Conservation (phyloP, 164 flowering plant species). For the Saururus chinensis region DNA sequence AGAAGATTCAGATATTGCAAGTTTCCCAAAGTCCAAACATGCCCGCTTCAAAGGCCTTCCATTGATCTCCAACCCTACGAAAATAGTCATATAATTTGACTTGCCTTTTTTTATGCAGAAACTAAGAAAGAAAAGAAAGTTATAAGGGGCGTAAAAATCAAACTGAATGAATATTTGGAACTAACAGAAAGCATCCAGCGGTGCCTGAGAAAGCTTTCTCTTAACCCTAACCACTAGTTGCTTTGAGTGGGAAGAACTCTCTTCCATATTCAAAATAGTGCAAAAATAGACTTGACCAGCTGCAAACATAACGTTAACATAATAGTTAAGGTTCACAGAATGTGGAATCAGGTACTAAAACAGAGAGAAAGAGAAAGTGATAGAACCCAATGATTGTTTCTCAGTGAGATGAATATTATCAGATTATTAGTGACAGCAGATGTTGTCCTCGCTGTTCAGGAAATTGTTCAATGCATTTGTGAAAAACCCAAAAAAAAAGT, state of each 20-base stretch:
- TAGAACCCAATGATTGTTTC: no score
- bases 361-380: no score
- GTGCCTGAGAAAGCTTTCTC: slow-evolving; percentile 47
- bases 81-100: neutral
- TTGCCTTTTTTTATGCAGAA: neutral
- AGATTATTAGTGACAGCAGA: no score
- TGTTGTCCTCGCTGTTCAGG: no score
- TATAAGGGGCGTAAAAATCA: no score
- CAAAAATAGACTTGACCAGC: no score
- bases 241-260: slow-evolving; percentile 13
- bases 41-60: slow-evolving; percentile 75
- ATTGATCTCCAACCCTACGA: slow-evolving; percentile 77
- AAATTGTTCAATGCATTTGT: no score
- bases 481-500: no score
- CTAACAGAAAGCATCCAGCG: slow-evolving; percentile 65
- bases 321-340: no score
- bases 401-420: no score
- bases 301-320: no score
- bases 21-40: slow-evolving; percentile 49
- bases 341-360: no score
- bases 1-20: slow-evolving; percentile 45
- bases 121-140: neutral
- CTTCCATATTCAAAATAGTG: neutral
- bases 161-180: neutral
- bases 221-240: slow-evolving; percentile 76